Conservation (phyloP, 2,329 filamentous ascomycete genomes). For the Xylariaceae sp. region DNA sequence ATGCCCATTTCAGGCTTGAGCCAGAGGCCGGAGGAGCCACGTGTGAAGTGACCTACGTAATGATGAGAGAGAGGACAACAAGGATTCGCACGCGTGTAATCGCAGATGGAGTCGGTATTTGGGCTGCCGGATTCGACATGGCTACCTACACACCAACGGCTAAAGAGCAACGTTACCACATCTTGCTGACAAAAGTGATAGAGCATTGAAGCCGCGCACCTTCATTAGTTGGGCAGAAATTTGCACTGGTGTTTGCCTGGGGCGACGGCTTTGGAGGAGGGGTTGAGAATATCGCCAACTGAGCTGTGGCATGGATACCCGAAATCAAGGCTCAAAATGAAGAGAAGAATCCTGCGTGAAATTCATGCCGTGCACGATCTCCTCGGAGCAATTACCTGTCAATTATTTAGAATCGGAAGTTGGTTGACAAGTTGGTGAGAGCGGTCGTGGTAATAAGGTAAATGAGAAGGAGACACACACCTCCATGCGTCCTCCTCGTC, state of each 20-base stretch:
- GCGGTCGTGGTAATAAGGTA: too few relatives aligned
- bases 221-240: constrained; percentile 2
- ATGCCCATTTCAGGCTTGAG: not conserved
- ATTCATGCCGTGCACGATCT: too few relatives aligned
- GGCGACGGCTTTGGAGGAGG: not conserved
- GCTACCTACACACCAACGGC: not conserved
- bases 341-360: too few relatives aligned
- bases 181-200: constrained; percentile 3
- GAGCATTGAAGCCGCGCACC: not conserved
- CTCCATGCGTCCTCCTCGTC: too few relatives aligned
- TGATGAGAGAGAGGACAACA: constrained; percentile 32
- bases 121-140: constrained; percentile 9
- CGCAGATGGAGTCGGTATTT: constrained; percentile 22
- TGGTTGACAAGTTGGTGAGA: too few relatives aligned
- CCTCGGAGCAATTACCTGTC: not conserved
- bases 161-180: constrained; percentile 17
- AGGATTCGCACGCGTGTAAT: constrained; percentile 36
- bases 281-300: not conserved
- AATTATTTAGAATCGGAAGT: not conserved
- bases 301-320: not conserved
- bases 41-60: constrained; percentile 34
- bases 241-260: constrained; percentile 13
- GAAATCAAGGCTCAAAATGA: not conserved
- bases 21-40: not conserved
- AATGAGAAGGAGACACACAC: too few relatives aligned